Conservation (phyloP, 371 early-diverging fungal genomes). For the Parasitella parasitica region DNA sequence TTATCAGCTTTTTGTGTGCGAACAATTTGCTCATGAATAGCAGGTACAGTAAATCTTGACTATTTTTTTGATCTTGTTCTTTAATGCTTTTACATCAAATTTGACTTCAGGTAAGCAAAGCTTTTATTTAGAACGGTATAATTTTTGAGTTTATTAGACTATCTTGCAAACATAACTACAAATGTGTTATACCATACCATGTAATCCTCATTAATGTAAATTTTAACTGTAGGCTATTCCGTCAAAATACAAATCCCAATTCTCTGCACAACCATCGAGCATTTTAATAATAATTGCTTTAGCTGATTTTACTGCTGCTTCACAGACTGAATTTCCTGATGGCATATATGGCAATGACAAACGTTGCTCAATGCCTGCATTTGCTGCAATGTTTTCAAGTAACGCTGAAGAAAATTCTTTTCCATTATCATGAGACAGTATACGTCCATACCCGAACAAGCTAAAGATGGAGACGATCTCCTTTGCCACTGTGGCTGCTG, state of each 20-base stretch:
- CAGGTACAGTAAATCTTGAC: not conserved
- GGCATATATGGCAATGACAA: not conserved
- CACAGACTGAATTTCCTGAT: not conserved
- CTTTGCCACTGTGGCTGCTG: not conserved
- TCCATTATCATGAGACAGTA: not conserved
- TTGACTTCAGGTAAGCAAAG: not conserved
- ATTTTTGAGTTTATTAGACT: not conserved
- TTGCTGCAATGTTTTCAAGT: not conserved
- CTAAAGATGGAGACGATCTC: not conserved
- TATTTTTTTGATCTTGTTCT: not conserved
- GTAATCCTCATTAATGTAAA: not conserved
- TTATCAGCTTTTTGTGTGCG: not conserved
- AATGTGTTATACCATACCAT: conserved; percentile 1
- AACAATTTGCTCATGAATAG: not conserved
- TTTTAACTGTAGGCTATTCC: not conserved
- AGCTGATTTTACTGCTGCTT: not conserved
- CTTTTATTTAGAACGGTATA: not conserved
- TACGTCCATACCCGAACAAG: not conserved
- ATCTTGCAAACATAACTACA: conserved; percentile 13
- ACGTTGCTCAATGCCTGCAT: not conserved
- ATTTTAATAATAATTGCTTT: not conserved
- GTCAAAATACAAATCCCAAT: conserved; percentile 7
- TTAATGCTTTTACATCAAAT: not conserved
- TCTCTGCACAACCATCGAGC: not conserved
- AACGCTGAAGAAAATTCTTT: not conserved